phyloP scores from a whole-genome alignment of 2,329 filamentous ascomycete species.

The Basipetospora sp. region DNA sequence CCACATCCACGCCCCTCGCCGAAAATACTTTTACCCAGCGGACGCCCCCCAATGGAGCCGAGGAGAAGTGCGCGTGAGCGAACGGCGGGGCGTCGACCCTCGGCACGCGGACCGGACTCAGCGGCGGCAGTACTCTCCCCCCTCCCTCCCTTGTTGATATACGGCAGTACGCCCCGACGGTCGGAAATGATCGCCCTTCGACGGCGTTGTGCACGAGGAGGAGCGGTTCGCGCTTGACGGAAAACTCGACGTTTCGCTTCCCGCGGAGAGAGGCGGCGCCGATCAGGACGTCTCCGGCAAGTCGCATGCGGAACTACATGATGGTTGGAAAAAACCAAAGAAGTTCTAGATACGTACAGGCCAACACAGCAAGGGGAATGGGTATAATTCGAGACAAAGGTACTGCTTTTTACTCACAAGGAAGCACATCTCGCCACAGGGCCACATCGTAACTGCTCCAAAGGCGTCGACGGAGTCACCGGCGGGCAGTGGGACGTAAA shows the following conservation, averaged over 20 bases:
- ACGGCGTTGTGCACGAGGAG: conserved; percentile 6
- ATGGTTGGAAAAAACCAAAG: conserved; percentile 1
- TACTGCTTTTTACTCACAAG: neutral
- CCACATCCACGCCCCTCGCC: conserved; percentile 5
- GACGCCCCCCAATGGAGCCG: conserved; percentile 6
- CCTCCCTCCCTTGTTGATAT: too few relatives aligned
- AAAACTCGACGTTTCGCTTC: conserved; percentile 4
- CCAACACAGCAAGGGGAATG: too few relatives aligned
- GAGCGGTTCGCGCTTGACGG: conserved; percentile 4
- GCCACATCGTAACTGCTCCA: conserved; percentile 1
- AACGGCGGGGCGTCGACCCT: conserved; percentile 5
- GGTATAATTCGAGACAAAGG: too few relatives aligned
- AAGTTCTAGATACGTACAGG: neutral
- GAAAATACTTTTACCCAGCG: conserved; percentile 7
- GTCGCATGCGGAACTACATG: conserved; percentile 9
- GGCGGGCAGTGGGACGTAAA: conserved; percentile 9
- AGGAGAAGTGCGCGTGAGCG: conserved; percentile 7
- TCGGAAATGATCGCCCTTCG: conserved; percentile 5
- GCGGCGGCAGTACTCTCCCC: neutral
- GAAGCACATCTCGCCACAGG: neutral
- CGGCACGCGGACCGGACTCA: conserved; percentile 3
- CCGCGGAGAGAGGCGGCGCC: conserved; percentile 4
- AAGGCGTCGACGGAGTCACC: conserved; percentile 8
- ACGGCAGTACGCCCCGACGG: conserved; percentile 8
- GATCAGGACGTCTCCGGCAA: conserved; percentile 8